Evolutionary conservation across 2,329 filamentous ascomycete genomes (phyloP).

Genomic region (Penicillium griseofulvum): DNA sequence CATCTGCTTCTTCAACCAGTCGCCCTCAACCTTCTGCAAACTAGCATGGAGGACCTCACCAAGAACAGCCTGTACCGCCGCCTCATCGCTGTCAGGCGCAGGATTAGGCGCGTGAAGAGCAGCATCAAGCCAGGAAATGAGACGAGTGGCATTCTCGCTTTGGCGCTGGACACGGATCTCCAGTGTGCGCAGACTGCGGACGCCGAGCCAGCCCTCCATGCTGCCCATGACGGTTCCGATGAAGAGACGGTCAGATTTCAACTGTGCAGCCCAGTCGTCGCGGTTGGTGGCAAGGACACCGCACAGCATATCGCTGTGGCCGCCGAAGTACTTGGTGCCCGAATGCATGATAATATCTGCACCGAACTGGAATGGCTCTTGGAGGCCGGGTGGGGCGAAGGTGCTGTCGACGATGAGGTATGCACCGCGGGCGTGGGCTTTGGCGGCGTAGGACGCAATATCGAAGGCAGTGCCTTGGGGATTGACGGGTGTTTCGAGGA

Average conservation of each 20-base stretch:
- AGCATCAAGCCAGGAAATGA: conserved; percentile 70
- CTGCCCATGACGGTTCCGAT: conserved; percentile 84
- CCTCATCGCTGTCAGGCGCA: conserved; percentile 41
- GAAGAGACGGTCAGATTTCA: conserved; percentile 69
- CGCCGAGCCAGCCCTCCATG: conserved; percentile 87
- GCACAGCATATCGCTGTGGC: conserved; percentile 89
- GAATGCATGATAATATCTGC: conserved; percentile 88
- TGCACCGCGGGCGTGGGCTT: conserved; percentile 70
- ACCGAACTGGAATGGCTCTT: conserved; percentile 78
- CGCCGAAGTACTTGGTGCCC: conserved; percentile 94
- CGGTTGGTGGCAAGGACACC: conserved; percentile 70
- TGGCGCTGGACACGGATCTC: conserved; percentile 79
- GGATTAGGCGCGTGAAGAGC: conserved; percentile 45
- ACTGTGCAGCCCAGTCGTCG: conserved; percentile 57
- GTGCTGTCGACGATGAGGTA: conserved; percentile 83
- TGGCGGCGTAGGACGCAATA: conserved; percentile 67
- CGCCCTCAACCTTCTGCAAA: conserved; percentile 65
- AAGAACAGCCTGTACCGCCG: conserved; percentile 55
- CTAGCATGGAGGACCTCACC: conserved; percentile 71
- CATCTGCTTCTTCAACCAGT: conserved; percentile 86
- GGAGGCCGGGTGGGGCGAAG: conserved; percentile 85
- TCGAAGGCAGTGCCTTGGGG: conserved; percentile 78
- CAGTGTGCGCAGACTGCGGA: conserved; percentile 80
- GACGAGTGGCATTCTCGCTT: conserved; percentile 63
- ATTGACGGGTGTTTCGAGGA: conserved; percentile 92